phyloP scores from a whole-genome alignment of 352 stramenopile genomes.

The Aphanomyces cochlioides region DNA sequence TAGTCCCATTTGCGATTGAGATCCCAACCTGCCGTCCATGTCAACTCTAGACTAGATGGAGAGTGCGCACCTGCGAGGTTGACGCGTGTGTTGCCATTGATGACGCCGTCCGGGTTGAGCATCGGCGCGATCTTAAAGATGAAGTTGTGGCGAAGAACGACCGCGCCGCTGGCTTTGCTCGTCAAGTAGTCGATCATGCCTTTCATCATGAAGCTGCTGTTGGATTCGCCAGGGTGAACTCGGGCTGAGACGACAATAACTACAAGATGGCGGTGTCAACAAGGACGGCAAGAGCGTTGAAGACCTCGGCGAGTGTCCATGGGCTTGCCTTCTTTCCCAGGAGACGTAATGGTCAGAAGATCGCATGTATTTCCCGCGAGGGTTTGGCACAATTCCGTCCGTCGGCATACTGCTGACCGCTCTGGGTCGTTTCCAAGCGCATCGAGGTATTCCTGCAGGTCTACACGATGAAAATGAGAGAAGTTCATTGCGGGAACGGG shows the following conservation, averaged over 20 bases:
- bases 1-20: slow-evolving; percentile 79
- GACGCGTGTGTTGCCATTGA: slow-evolving; percentile 89
- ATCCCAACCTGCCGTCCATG: slow-evolving; percentile 44
- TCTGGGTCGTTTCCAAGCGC: slow-evolving; percentile 49
- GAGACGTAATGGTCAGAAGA: slow-evolving; percentile 84
- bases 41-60: background rate
- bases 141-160: slow-evolving; percentile 69
- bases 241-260: slow-evolving; percentile 82
- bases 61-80: slow-evolving; percentile 57
- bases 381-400: slow-evolving; percentile 78
- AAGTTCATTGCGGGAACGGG: background rate
- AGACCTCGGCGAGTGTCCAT: slow-evolving; percentile 50
- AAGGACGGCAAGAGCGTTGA: slow-evolving; percentile 21
- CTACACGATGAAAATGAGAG: slow-evolving; percentile 27
- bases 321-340: slow-evolving; percentile 39
- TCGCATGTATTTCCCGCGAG: slow-evolving; percentile 82
- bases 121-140: slow-evolving; percentile 91
- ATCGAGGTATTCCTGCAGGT: slow-evolving; percentile 72
- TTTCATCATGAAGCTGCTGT: slow-evolving; percentile 90
- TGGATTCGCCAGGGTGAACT: slow-evolving; percentile 87
- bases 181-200: slow-evolving; percentile 90
- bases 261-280: slow-evolving; percentile 17
- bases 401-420: slow-evolving; percentile 44
- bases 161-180: slow-evolving; percentile 50
- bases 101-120: slow-evolving; percentile 90